Base-by-base conservation (phyloP, 352 stramenopile species). In the Globisporangium ultimum region DNA sequence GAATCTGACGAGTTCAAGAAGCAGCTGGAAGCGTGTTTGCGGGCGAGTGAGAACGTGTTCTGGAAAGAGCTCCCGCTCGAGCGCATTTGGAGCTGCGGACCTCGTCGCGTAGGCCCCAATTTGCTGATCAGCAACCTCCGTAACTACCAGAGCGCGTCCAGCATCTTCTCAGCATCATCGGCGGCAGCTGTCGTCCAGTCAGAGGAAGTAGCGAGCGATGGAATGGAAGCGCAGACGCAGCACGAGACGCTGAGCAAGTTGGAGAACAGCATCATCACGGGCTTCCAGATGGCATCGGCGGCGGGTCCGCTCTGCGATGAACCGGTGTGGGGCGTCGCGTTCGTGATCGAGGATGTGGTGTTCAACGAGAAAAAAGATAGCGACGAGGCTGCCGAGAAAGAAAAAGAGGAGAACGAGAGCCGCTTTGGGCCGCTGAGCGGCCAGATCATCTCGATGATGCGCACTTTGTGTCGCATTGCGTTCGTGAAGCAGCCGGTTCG, bases 271-370 rank as follows among this genome's bases (percentile, higher is more conserved):
- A 79, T 93, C 17, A 71, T 93, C 41, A 93, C 83, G 13, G 85
- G 88, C 5, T 95, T 95, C 36, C 85, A 95, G 61, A 83, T 94
- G 65, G 78, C 87, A 3, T 76, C 87, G 5, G 66, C 74, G 2
- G 77, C 84, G 21, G 93, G 93, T 48, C 93, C 93, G 10, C 64
- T 98, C 21, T 96, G 87, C 48, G 85, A 92, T 32, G 93, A 98
- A 63, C 89, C 89, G 3, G 71, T 98, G 17, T 97, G 88, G 76
- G 89, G 91, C 20, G 87, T 97, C 5, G 80, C 84, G 12, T 96
- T 97, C 47, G 61, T 96, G 38, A 66, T 98, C 18, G 86, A 97
- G 47, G 74, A 91, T 41, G 66, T 97, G 4, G 58, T 74, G 40
- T 73, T 93, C 36, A 67, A 84, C 41, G 71, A 75, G 9, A 74